Conservation (phyloP, 2,329 filamentous ascomycete genomes). For the Nigrospora sphaerica region DNA sequence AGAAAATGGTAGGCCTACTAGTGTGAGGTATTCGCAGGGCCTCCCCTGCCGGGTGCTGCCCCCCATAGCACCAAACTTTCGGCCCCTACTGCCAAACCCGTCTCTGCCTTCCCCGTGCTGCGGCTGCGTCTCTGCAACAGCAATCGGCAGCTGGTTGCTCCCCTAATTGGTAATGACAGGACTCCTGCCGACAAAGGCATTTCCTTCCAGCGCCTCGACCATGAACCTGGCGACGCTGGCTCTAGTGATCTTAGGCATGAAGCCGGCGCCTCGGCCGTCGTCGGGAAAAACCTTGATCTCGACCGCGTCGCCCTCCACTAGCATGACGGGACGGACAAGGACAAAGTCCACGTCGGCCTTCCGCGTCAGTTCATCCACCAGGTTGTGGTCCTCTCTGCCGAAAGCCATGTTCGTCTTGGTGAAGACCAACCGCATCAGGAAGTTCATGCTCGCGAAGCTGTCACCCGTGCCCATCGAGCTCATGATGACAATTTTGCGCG, state of each 20-base stretch:
- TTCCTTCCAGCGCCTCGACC: slow-evolving; percentile 32
- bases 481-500: slow-evolving; percentile 38
- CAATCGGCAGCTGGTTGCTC: background rate
- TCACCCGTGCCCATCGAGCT: slow-evolving; percentile 41
- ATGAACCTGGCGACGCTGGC: slow-evolving; percentile 37
- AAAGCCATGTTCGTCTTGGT: slow-evolving; percentile 36
- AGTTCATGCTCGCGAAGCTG: slow-evolving; percentile 33
- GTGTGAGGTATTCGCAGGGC: too few relatives aligned
- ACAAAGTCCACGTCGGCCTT: slow-evolving; percentile 27
- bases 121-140: too few relatives aligned
- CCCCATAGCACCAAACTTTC: too few relatives aligned
- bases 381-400: slow-evolving; percentile 39
- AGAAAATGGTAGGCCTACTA: too few relatives aligned
- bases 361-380: slow-evolving; percentile 33
- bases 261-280: slow-evolving; percentile 30
- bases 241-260: slow-evolving; percentile 29
- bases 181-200: slow-evolving; percentile 32
- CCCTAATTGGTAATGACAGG: slow-evolving; percentile 38
- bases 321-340: slow-evolving; percentile 34
- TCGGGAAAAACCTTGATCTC: slow-evolving; percentile 32
- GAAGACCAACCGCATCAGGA: slow-evolving; percentile 35
- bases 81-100: too few relatives aligned
- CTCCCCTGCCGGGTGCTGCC: too few relatives aligned
- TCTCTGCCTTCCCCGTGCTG: too few relatives aligned
- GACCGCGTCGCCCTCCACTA: slow-evolving; percentile 29